Percentiles rank a stretch among this genome's conserved stretches.
Evolutionary conservation across 1,139 yeast genomes (phyloP).

Genomic region (Kazachstania sp.): DNA sequence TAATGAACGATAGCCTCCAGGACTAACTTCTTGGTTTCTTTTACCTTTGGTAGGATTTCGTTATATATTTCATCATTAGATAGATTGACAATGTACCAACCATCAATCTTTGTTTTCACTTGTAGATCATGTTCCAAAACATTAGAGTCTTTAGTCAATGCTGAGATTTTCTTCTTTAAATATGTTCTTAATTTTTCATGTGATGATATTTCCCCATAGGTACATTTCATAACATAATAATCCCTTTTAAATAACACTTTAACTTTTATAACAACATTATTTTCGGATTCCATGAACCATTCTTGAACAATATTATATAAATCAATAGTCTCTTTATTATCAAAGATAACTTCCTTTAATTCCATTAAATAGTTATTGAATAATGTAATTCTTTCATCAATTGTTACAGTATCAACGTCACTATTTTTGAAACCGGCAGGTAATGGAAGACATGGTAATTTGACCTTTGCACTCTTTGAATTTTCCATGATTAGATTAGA

Average conservation of each 20-base stretch:
- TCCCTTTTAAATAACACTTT: slow-evolving; percentile 15
- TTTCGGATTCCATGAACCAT: slow-evolving; percentile 8
- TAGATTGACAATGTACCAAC: slow-evolving; percentile 18
- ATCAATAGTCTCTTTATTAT: neutral
- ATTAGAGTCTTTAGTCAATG: neutral
- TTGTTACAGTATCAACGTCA: neutral
- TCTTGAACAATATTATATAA: slow-evolving; percentile 7
- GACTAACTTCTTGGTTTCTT: slow-evolving; percentile 8
- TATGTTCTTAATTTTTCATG: slow-evolving; percentile 7
- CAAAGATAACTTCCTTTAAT: slow-evolving; percentile 2
- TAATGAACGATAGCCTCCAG: slow-evolving; percentile 8
- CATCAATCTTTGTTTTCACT: slow-evolving; percentile 13
- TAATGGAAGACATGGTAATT: slow-evolving; percentile 13
- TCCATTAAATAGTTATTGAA: slow-evolving; percentile 9
- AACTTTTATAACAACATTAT: slow-evolving; percentile 6
- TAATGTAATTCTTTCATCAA: slow-evolving; percentile 8
- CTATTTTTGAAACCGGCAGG: slow-evolving; percentile 6
- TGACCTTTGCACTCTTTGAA: neutral
- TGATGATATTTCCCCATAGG: slow-evolving; percentile 6
- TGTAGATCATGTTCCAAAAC: neutral
- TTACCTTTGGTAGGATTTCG: slow-evolving; percentile 9
- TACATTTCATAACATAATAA: slow-evolving; percentile 13
- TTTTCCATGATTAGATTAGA: slow-evolving; percentile 5
- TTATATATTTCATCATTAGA: slow-evolving; percentile 13
- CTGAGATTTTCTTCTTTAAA: slow-evolving; percentile 1